Evolutionary conservation across 805 yeast genomes (phyloP), one percentile per base, ranked within the genome.

Genomic region (Jamesozyma gamospora): DNA sequence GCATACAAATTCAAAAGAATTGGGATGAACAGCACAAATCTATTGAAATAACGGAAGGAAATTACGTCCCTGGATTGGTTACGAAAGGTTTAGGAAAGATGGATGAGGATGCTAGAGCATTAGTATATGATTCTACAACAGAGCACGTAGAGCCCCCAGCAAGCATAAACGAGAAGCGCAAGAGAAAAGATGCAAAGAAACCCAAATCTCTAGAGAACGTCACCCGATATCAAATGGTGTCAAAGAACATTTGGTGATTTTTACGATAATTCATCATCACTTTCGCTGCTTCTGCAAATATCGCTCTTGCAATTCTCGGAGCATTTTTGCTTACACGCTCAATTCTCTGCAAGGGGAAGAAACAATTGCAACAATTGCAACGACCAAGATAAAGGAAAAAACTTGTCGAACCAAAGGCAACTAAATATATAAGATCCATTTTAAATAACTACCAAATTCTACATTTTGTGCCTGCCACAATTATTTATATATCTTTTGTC

Each of bases 181-280:
- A 31, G 5, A 42, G 38, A 25, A 56, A 49, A 30, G 62, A 60
- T 27, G 31, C 39, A 2, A 56, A 50, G 34, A 56, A 52, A 15
- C 56, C 56, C 11, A 58, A 58, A 24, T 69, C 73, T 2, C 60
- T 82, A 37, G 65, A 64, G 10, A 59, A 62, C 2, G 85, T 82
- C 0, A 65, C 70, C 37, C 52, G 92, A 25, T 82, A 78, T 59
- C 72, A 79, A 46, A 82, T 82, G 90, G 71, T 76, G 1, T 77
- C 86, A n/a, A 82, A 82, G 52, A 58, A 77, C 40, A 82, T 82
- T 15, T 82, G 88, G 86, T 80, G 50, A 48, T 8, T 18, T 10
- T 27, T 4, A 24, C 15, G 13, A 14, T 17, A 14, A 21, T 32
- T 28, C 14, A 6, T 13, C 31, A 8, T n/a, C 12, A 28, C 15